Conservation (phyloP, 768 basidiomycete species). For the Lentinula sp. region DNA sequence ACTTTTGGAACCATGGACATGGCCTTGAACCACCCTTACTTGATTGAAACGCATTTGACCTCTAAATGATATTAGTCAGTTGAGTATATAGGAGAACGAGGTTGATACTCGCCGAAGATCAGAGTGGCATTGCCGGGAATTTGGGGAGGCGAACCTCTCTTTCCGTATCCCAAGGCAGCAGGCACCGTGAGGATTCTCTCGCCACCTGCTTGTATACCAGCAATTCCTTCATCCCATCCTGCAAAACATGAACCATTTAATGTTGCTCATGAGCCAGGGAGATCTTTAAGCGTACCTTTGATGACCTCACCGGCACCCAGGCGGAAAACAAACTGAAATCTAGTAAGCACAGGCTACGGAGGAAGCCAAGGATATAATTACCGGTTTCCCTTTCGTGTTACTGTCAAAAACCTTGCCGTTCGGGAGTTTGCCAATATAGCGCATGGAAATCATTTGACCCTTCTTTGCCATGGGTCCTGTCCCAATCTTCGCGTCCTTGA, state of each 20-base stretch:
- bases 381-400: conserved; percentile 82
- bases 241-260: conserved; percentile 2
- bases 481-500: conserved; percentile 73
- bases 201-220: conserved; percentile 88
- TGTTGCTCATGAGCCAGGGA: not conserved
- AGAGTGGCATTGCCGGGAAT: conserved; percentile 83
- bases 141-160: conserved; percentile 32
- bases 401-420: conserved; percentile 75
- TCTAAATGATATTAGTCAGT: not conserved
- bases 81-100: not conserved
- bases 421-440: conserved; percentile 88
- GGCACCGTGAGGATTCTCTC: conserved; percentile 80
- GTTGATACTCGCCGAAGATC: conserved; percentile 58
- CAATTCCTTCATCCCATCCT: conserved; percentile 92
- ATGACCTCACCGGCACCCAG: conserved; percentile 91
- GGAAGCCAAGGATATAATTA: conserved; percentile 24
- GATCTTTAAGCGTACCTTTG: conserved; percentile 46
- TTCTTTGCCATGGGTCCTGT: conserved; percentile 83
- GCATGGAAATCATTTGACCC: conserved; percentile 77
- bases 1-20: conserved; percentile 1
- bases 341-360: not conserved
- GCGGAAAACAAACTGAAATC: conserved; percentile 59
- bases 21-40: not conserved
- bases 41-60: conserved; percentile 5
- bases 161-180: conserved; percentile 67